Conservation (phyloP, 352 stramenopile species). For the Phytophthora quininea region DNA sequence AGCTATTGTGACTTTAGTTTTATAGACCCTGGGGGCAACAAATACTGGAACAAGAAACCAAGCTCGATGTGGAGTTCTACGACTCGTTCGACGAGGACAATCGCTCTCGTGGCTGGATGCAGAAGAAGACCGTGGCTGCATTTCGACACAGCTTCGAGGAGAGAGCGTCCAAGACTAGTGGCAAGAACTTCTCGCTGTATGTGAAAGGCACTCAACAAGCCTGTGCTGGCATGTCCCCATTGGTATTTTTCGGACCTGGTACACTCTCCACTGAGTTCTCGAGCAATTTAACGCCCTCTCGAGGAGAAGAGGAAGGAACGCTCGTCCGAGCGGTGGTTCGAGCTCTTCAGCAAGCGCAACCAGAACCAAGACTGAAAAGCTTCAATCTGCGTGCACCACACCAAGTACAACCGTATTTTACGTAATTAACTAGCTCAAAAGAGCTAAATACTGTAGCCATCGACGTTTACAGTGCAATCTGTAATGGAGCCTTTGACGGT, state of each 20-base stretch:
- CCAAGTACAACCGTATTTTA: neutral
- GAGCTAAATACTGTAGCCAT: too few relatives aligned
- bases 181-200: conserved; percentile 80
- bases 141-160: conserved; percentile 82
- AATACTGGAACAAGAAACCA: conserved; percentile 68
- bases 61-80: conserved; percentile 86
- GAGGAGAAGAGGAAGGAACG: conserved; percentile 53
- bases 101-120: conserved; percentile 83
- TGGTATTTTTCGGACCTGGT: conserved; percentile 68
- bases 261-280: conserved; percentile 84
- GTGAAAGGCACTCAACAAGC: conserved; percentile 77
- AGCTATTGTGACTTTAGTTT: conserved; percentile 67
- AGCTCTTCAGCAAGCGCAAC: conserved; percentile 75
- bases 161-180: conserved; percentile 77
- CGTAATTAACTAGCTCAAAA: too few relatives aligned
- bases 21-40: conserved; percentile 33
- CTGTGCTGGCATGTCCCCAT: conserved; percentile 63
- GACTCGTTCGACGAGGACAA: conserved; percentile 79
- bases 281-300: conserved; percentile 64
- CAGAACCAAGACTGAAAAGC: conserved; percentile 6
- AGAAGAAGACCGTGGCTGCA: conserved; percentile 77
- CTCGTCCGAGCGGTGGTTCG: conserved; percentile 59
- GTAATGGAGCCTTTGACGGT: too few relatives aligned
- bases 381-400: conserved; percentile 10
- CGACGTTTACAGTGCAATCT: too few relatives aligned